A percentile compares a stretch with the other conserved stretches of the same genome.
phyloP scores from a whole-genome alignment of 225 moss, liverwort and hornwort genomes.

The Polytrichum commune region DNA sequence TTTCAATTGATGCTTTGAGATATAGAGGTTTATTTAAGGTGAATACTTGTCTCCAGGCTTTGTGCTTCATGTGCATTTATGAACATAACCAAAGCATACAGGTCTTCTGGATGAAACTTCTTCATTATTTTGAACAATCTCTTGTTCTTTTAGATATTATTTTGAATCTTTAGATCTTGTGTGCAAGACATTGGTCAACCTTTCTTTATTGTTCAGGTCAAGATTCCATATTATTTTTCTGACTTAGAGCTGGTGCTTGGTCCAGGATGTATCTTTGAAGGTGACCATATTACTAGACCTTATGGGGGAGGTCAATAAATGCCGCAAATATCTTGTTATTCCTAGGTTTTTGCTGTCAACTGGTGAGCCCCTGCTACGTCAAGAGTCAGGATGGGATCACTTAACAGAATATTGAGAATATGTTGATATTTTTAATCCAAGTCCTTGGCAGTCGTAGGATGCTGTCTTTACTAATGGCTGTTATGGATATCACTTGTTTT shows the following conservation, averaged over 20 bases:
- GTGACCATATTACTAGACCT: slow-evolving; percentile 39
- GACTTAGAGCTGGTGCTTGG: background rate
- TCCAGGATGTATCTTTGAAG: slow-evolving; percentile 40
- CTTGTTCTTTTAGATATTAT: background rate
- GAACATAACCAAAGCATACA: background rate
- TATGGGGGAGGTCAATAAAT: slow-evolving; percentile 49
- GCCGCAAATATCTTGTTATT: slow-evolving; percentile 36
- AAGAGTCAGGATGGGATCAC: too few species aligned
- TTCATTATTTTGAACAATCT: background rate
- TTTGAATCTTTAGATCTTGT: background rate
- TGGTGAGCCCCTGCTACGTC: slow-evolving; percentile 17
- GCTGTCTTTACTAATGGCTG: background rate
- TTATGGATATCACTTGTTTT: background rate
- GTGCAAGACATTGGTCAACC: background rate
- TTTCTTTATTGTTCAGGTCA: background rate
- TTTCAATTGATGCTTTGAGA: too few species aligned
- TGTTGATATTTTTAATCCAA: background rate
- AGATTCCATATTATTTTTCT: background rate
- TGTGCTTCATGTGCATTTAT: background rate
- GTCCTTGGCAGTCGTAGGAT: background rate
- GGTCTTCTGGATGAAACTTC: background rate
- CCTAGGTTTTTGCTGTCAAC: slow-evolving; percentile 34
- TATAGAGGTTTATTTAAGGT: too few species aligned
- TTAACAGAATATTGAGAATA: too few species aligned
- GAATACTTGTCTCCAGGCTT: too few species aligned